phyloP scores from a whole-genome alignment of 179 eudicot genomes.

The Beta corolliflora region DNA sequence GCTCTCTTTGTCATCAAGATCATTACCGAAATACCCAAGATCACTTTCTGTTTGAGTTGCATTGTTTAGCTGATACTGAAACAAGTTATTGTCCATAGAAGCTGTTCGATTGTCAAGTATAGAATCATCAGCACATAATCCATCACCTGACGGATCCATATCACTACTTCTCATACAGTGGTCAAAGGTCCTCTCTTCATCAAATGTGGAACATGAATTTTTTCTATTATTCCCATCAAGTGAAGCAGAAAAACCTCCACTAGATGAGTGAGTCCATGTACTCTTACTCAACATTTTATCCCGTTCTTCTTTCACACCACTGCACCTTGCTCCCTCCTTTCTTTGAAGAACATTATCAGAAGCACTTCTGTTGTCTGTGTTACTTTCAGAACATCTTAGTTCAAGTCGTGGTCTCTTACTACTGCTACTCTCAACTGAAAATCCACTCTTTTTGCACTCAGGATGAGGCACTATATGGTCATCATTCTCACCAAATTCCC shows the following conservation, averaged over 20 bases:
- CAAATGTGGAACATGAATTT: conserved; percentile 40
- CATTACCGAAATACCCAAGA: conserved; percentile 49
- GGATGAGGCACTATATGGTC: conserved; percentile 82
- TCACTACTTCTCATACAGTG: conserved; percentile 41
- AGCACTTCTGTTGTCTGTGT: conserved; percentile 31
- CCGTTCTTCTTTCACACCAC: conserved; percentile 34
- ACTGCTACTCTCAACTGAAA: conserved; percentile 36
- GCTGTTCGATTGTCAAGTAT: conserved; percentile 40
- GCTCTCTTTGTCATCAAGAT: conserved; percentile 52
- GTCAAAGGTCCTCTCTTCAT: conserved; percentile 38
- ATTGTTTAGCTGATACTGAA: conserved; percentile 45
- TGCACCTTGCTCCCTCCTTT: conserved; percentile 32
- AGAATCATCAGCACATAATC: conserved; percentile 46
- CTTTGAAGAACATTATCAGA: conserved; percentile 31
- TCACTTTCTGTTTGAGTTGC: conserved; percentile 50
- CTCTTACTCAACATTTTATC: conserved; percentile 54
- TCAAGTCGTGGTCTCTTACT: conserved; percentile 47
- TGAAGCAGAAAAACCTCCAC: conserved; percentile 44
- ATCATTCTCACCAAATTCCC: conserved; percentile 61
- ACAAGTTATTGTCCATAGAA: conserved; percentile 44
- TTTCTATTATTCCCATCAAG: conserved; percentile 39
- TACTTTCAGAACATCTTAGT: conserved; percentile 36
- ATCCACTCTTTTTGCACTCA: conserved; percentile 33
- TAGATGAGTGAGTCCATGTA: conserved; percentile 39
- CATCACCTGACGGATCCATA: conserved; percentile 35